These are phyloP conservation scores for Chaetomium tenue DNA, from an alignment of 495 filamentous ascomycete genomes.

Conservation along the genomic window DNA sequence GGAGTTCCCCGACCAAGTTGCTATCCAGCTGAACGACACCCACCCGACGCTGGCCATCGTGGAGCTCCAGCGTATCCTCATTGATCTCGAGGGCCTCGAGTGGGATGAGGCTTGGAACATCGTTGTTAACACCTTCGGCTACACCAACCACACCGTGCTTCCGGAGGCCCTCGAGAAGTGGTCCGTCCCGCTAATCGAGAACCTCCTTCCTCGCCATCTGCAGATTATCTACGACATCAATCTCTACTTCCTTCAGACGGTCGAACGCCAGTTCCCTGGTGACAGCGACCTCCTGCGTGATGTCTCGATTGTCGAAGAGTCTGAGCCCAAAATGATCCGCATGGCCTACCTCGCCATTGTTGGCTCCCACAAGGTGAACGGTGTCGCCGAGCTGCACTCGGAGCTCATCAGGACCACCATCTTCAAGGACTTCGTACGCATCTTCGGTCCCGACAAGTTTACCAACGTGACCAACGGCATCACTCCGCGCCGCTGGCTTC, in stretches of 20 bases:
- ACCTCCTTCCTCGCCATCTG: constrained; percentile 89
- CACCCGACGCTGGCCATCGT: constrained; percentile 96
- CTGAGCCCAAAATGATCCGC: constrained; percentile 94
- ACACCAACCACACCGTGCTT: constrained; percentile 97
- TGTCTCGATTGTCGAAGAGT: constrained; percentile 96
- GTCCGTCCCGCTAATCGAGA: constrained; percentile 89
- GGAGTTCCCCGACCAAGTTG: constrained; percentile 90
- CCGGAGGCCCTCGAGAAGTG: constrained; percentile 98
- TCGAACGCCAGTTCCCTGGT: constrained; percentile 86
- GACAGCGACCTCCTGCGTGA: constrained; percentile 79
- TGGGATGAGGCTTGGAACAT: constrained; percentile 95
- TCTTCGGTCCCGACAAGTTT: constrained; percentile 95
- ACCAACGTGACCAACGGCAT: constrained; percentile 98
- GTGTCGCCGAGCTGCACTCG: constrained; percentile 94
- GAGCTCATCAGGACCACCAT: constrained; percentile 97
- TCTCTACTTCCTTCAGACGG: constrained; percentile 81
- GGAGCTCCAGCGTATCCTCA: constrained; percentile 86
- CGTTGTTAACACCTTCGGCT: constrained; percentile 70
- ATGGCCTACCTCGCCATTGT: constrained; percentile 96
- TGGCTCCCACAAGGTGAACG: constrained; percentile 98
- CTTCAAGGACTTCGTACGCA: constrained; percentile 94
- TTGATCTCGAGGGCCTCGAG: constrained; percentile 84
- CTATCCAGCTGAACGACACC: constrained; percentile 97
- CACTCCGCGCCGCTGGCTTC: constrained; percentile 91
- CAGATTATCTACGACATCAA: constrained; percentile 99